Conservation (phyloP, 495 filamentous ascomycete species). For the Aspergillus nidulans region DNA sequence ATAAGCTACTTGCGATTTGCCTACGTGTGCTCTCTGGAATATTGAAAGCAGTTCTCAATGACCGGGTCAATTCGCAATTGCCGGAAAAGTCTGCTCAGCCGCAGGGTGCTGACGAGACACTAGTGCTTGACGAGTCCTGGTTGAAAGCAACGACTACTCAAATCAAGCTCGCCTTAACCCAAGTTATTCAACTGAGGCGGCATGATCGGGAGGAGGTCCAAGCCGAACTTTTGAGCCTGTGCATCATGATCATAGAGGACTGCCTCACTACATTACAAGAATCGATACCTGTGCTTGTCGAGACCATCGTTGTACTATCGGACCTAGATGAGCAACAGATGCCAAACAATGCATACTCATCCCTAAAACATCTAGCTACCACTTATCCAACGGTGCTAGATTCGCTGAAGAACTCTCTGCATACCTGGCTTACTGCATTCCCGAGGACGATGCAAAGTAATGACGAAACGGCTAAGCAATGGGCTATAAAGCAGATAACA, state of each 20-base stretch:
- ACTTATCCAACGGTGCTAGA: conserved; percentile 62
- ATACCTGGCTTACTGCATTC: conserved; percentile 76
- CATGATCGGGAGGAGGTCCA: conserved; percentile 71
- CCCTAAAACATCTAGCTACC: conserved; percentile 56
- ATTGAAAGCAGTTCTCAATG: conserved; percentile 61
- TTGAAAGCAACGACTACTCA: conserved; percentile 74
- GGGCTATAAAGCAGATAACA: conserved; percentile 67
- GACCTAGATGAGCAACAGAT: conserved; percentile 42
- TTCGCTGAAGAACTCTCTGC: conserved; percentile 64
- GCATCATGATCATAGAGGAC: conserved; percentile 66
- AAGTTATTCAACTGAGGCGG: conserved; percentile 70
- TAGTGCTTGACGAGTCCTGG: conserved; percentile 59
- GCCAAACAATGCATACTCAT: conserved; percentile 35
- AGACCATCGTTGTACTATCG: conserved; percentile 75
- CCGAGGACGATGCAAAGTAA: conserved; percentile 79
- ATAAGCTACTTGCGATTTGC: conserved; percentile 56
- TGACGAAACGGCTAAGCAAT: conserved; percentile 72
- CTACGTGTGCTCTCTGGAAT: conserved; percentile 57
- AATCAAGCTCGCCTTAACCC: conserved; percentile 78
- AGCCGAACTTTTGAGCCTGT: conserved; percentile 61
- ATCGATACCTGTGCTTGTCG: conserved; percentile 65
- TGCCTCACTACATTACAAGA: conserved; percentile 71
- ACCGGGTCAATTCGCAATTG: conserved; percentile 33
- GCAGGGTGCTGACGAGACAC: conserved; percentile 30
- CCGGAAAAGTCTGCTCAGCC: conserved; percentile 16